Base-by-base conservation (phyloP, 441 rosid genomes). In the Sinapis alba region DNA sequence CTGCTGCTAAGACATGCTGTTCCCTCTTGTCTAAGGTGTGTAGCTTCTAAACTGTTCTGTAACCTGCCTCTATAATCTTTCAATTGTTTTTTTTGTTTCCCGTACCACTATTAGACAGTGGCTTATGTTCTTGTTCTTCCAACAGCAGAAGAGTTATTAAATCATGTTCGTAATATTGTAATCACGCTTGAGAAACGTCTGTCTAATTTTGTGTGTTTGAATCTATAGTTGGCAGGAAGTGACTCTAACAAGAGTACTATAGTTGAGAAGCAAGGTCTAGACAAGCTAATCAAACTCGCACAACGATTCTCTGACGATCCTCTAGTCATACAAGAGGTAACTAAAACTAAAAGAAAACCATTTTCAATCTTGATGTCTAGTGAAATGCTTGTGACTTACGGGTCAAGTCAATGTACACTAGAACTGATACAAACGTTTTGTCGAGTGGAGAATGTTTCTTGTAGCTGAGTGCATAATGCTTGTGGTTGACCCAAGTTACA, bases 291-390 rank as follows among this genome's bases (percentile, higher is more conserved):
- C 80, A 85, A 64, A 77, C 89, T 93, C 7, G 84, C 97, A 15
- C 84, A 85, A 51, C 85, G 89, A 68, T 93, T 93, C 83, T 80
- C 87, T 20, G 98, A 91, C 15, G 96, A 93, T 68, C 89, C 96
- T 59, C 81, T 87, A 59, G 89, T 95, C 70, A 82, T 93, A 78
- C 97, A 87, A 86, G 98, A 93, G 97, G 99, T 90, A 78, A 80
- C 74, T 50, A 30, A 13, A 24, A 36, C 7, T 8, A 54, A 77
- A 43, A 21, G 53, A 68, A 75, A 60, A 26, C 62, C 54, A 51
- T 65, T 45, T 64, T 27, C 16, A 56, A 1, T 24, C 21, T 43
- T 15, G 30, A 7, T 68, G 21, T 68, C 28, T 68, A 59, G 41
- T 23, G 62, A 36, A 34, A 69, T 53, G 2, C 27, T 13, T 69